Conservation (phyloP, 805 yeast genomes). For the Candida caryicola region DNA sequence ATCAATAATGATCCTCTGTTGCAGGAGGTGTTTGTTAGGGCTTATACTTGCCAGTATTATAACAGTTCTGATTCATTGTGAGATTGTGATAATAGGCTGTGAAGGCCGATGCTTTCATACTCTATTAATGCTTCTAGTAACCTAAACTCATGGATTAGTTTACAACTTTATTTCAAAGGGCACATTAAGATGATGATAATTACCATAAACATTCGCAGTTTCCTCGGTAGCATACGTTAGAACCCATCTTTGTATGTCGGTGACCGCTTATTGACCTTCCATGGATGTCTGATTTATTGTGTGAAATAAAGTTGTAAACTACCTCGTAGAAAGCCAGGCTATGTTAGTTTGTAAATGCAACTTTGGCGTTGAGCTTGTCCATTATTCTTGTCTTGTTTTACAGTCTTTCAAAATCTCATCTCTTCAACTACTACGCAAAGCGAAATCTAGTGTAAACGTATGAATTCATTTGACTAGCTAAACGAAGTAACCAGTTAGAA, state of each 20-base stretch:
- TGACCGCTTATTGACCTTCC: constrained; percentile 88
- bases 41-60: constrained; percentile 87
- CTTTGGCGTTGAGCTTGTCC: too few relatives aligned
- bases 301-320: background rate
- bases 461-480: too few relatives aligned
- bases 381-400: too few relatives aligned
- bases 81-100: constrained; percentile 4
- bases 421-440: too few relatives aligned
- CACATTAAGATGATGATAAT: constrained; percentile 62
- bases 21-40: constrained; percentile 42
- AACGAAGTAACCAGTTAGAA: too few relatives aligned
- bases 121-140: constrained; percentile 8
- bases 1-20: constrained; percentile 34
- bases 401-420: too few relatives aligned
- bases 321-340: too few relatives aligned
- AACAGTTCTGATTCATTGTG: constrained; percentile 55
- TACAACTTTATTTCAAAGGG: constrained; percentile 1
- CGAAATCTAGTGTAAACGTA: too few relatives aligned
- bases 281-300: constrained; percentile 77
- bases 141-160: too few relatives aligned
- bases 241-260: constrained; percentile 81
- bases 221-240: constrained; percentile 89
- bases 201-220: constrained; percentile 88
- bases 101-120: constrained; percentile 8
- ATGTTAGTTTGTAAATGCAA: too few relatives aligned